Percentiles rank a stretch among this genome's conserved stretches.
phyloP scores from a whole-genome alignment of 2,329 filamentous ascomycete genomes.

The Claviceps digitariae region DNA sequence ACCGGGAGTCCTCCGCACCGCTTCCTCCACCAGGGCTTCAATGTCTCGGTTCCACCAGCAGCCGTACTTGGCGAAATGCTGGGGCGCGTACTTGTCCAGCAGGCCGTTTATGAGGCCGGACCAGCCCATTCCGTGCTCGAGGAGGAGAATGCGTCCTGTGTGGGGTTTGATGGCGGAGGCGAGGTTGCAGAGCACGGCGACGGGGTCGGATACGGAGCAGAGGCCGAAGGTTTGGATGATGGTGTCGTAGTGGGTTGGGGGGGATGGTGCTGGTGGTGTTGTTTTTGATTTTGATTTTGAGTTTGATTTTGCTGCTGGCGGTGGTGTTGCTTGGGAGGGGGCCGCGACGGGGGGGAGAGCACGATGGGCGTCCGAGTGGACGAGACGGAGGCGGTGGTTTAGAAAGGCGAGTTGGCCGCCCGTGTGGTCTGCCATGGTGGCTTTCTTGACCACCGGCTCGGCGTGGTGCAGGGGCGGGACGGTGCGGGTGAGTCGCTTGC shows the following conservation, averaged over 20 bases:
- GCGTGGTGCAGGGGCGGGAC: conserved; percentile 25
- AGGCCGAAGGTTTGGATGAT: conserved; percentile 52
- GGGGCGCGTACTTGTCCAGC: conserved; percentile 39
- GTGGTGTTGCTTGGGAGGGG: conserved; percentile 4
- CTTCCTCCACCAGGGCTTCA: conserved; percentile 37
- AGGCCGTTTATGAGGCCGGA: conserved; percentile 41
- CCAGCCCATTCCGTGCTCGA: conserved; percentile 48
- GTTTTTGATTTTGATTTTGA: neutral
- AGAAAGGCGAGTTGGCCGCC: conserved; percentile 27
- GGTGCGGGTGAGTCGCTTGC: conserved; percentile 33
- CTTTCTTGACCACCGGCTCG: conserved; percentile 18
- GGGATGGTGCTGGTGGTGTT: too few species aligned
- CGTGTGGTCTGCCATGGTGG: conserved; percentile 20
- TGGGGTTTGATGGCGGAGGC: conserved; percentile 36
- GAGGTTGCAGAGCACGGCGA: conserved; percentile 38
- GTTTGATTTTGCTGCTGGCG: conserved; percentile 11
- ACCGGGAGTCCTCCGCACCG: conserved; percentile 32
- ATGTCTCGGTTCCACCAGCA: conserved; percentile 60
- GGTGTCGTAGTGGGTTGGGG: conserved; percentile 40
- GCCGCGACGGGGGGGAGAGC: conserved; percentile 27
- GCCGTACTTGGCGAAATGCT: conserved; percentile 46
- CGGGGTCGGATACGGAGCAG: conserved; percentile 47
- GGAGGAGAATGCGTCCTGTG: conserved; percentile 44
- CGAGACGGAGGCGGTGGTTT: conserved; percentile 29
- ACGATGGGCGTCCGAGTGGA: conserved; percentile 34